Percentiles rank a stretch among this genome's conserved stretches.
Evolutionary conservation across 2,329 filamentous ascomycete genomes (phyloP).

Genomic region (Ophiostoma perfectum): DNA sequence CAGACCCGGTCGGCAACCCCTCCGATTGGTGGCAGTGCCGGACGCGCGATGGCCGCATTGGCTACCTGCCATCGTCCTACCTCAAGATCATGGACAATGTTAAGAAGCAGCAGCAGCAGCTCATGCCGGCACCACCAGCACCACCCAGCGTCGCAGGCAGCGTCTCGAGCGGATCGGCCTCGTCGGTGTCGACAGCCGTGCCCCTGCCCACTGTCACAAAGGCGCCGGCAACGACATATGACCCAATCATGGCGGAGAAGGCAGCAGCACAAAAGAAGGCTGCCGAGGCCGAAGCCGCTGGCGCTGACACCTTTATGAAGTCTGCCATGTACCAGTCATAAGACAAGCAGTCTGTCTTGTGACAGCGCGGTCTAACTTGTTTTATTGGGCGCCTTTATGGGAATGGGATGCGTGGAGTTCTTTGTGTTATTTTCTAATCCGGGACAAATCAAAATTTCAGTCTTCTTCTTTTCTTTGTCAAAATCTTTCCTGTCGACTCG

Average conservation of each 20-base stretch:
- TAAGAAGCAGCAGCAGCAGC: slow-evolving; percentile 15
- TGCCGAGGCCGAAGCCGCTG: slow-evolving; percentile 34
- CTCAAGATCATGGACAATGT: slow-evolving; percentile 43
- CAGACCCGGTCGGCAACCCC: slow-evolving; percentile 82
- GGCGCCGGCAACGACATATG: slow-evolving; percentile 2
- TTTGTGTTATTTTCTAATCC: not conserved
- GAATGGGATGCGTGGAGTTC: not conserved
- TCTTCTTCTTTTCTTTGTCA: not conserved
- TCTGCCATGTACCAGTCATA: slow-evolving; percentile 52
- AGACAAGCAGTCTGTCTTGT: not conserved
- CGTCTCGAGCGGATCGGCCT: slow-evolving; percentile 37
- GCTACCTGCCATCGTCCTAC: slow-evolving; percentile 87
- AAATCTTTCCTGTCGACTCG: not conserved
- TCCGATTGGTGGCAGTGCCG: slow-evolving; percentile 98
- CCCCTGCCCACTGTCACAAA: slow-evolving; percentile 27
- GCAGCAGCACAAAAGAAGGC: slow-evolving; percentile 23
- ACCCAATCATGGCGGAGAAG: slow-evolving; percentile 26
- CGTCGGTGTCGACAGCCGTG: slow-evolving; percentile 2
- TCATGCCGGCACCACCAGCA: slow-evolving; percentile 27
- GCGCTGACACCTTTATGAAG: slow-evolving; percentile 52
- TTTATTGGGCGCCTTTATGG: not conserved
- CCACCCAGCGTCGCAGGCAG: slow-evolving; percentile 47
- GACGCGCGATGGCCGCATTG: slow-evolving; percentile 80
- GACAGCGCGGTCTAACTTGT: not conserved
- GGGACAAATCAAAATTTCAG: too few species aligned